Conservation (phyloP, 306 rosid genomes). For the Prinsepia uniflora region DNA sequence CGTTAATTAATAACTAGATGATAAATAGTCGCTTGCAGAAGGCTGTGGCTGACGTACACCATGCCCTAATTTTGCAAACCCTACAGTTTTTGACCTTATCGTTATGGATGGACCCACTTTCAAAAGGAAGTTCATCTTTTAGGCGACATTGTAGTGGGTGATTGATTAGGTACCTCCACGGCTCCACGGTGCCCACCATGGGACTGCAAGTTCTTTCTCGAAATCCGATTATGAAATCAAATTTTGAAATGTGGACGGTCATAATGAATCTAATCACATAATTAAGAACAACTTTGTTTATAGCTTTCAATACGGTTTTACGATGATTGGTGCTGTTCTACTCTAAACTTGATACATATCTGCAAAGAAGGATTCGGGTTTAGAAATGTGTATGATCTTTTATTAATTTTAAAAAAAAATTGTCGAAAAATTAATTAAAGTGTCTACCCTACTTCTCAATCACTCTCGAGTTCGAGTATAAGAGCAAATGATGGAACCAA, state of each 20-base stretch:
- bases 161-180: constrained; percentile 1
- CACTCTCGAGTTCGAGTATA: too few species aligned
- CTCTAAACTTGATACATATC: too few species aligned
- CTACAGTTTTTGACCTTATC: constrained; percentile 3
- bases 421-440: too few species aligned
- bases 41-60: neutral
- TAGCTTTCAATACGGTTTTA: too few species aligned
- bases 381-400: too few species aligned
- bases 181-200: neutral
- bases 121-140: constrained; percentile 2
- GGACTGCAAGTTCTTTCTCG: neutral
- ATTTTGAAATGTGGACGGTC: neutral
- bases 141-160: constrained; percentile 8
- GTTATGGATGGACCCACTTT: neutral
- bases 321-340: too few species aligned
- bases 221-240: neutral
- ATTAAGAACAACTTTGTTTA: too few species aligned
- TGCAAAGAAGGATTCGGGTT: too few species aligned
- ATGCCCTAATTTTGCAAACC: neutral
- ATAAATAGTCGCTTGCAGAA: neutral
- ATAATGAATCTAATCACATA: too few species aligned
- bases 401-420: too few species aligned
- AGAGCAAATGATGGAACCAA: too few species aligned
- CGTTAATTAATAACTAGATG: neutral
- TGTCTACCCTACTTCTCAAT: too few species aligned